Evolutionary conservation across 1,139 yeast species (phyloP).

Genomic region (Kodamaea plutei): DNA sequence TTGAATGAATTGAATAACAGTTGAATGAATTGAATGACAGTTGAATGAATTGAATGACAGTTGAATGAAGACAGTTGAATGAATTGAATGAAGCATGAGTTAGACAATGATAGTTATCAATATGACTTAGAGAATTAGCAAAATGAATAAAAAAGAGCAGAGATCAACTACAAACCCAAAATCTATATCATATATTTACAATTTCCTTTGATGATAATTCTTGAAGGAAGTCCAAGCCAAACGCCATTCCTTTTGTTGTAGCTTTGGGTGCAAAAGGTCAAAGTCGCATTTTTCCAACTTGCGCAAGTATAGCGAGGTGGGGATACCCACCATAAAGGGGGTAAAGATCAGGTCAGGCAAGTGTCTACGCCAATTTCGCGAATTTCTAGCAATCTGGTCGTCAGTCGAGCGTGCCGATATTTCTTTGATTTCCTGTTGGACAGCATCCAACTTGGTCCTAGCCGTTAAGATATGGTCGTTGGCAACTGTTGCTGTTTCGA

Average conservation of each 20-base stretch:
- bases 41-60: too few relatives aligned
- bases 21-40: too few relatives aligned
- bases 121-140: too few relatives aligned
- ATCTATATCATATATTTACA: too few relatives aligned
- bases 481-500: conserved; percentile 69
- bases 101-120: too few relatives aligned
- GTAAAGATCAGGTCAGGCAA: conserved; percentile 66
- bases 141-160: too few relatives aligned
- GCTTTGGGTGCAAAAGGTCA: conserved; percentile 49
- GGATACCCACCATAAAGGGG: conserved; percentile 66
- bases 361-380: conserved; percentile 39
- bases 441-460: conserved; percentile 42
- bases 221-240: conserved; percentile 65
- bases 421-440: conserved; percentile 30
- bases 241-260: conserved; percentile 63
- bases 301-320: conserved; percentile 59
- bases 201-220: conserved; percentile 42
- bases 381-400: conserved; percentile 26
- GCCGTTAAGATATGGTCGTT: conserved; percentile 79
- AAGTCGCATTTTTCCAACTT: conserved; percentile 61
- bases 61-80: too few relatives aligned
- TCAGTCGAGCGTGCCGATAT: conserved; percentile 21
- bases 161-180: too few relatives aligned
- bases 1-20: too few relatives aligned
- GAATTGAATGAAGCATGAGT: too few relatives aligned